Percentiles rank a stretch among this genome's conserved stretches.
These are phyloP conservation scores for Solanum chacoense DNA, from an alignment of 305 asterid species.

Conservation along the genomic window DNA sequence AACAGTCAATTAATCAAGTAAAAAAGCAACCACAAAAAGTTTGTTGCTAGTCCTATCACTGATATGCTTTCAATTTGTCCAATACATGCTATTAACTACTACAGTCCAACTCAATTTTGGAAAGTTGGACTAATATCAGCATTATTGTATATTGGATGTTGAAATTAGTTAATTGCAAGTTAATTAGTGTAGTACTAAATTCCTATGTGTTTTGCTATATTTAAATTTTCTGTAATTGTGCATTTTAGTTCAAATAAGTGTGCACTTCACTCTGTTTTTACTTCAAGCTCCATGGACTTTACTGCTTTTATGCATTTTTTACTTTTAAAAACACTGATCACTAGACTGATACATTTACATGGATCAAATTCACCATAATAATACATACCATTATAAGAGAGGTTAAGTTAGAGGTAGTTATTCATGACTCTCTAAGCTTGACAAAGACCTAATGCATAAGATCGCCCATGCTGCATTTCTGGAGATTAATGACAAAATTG, in stretches of 20 bases:
- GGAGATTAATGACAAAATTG: constrained; percentile 3
- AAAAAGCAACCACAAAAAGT: not conserved
- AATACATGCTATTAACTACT: not conserved
- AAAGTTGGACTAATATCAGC: not conserved
- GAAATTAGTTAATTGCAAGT: not conserved
- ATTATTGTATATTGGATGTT: not conserved
- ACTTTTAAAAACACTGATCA: not conserved
- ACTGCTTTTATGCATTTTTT: not conserved
- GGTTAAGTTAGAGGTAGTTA: not conserved
- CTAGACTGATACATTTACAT: not conserved
- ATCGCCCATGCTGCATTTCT: not conserved
- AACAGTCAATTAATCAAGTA: not conserved
- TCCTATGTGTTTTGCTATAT: not conserved
- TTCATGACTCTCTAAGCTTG: not conserved
- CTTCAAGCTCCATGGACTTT: not conserved
- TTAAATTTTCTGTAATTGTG: not conserved
- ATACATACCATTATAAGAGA: not conserved
- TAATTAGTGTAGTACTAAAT: not conserved
- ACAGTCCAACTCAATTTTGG: not conserved
- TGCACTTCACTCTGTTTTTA: not conserved
- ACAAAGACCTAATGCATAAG: not conserved
- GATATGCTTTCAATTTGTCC: not conserved
- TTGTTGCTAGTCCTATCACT: not conserved
- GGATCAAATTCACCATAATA: not conserved
- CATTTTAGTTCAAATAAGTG: not conserved